Conservation (phyloP, 495 filamentous ascomycete species). For the Talaromyces liani region DNA sequence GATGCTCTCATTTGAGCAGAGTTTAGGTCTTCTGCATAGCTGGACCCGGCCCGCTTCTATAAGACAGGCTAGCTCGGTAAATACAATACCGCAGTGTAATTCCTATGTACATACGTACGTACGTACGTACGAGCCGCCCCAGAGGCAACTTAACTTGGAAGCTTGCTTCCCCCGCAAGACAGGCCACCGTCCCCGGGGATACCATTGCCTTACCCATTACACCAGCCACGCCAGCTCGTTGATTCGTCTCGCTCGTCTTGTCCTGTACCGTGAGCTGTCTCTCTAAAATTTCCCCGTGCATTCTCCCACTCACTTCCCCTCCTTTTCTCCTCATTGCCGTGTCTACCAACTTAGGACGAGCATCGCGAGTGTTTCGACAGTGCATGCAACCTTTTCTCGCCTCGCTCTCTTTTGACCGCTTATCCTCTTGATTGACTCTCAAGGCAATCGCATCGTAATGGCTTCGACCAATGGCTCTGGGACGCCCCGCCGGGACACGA, state of each 20-base stretch:
- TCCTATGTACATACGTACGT: not conserved
- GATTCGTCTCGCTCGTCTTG: not conserved
- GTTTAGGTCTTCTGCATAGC: not conserved
- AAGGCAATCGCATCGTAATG: not conserved
- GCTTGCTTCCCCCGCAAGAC: not conserved
- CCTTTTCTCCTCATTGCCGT: not conserved
- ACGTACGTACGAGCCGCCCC: not conserved
- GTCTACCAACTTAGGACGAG: not conserved
- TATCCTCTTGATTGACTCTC: not conserved
- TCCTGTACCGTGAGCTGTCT: not conserved
- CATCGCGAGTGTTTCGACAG: not conserved
- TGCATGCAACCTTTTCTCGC: not conserved
- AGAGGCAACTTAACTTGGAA: not conserved
- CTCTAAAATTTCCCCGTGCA: not conserved
- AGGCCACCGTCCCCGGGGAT: not conserved
- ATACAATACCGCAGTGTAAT: not conserved
- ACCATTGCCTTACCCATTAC: not conserved
- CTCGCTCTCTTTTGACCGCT: not conserved
- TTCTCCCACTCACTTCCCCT: not conserved
- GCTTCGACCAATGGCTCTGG: conserved; percentile 21
- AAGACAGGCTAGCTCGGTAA: not conserved
- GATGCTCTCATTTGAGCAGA: not conserved
- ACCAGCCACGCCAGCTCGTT: not conserved
- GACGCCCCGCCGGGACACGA: conserved; percentile 54
- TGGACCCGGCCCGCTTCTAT: not conserved